phyloP scores from a whole-genome alignment of 2,329 filamentous ascomycete genomes.

The Fusarium buharicum region DNA sequence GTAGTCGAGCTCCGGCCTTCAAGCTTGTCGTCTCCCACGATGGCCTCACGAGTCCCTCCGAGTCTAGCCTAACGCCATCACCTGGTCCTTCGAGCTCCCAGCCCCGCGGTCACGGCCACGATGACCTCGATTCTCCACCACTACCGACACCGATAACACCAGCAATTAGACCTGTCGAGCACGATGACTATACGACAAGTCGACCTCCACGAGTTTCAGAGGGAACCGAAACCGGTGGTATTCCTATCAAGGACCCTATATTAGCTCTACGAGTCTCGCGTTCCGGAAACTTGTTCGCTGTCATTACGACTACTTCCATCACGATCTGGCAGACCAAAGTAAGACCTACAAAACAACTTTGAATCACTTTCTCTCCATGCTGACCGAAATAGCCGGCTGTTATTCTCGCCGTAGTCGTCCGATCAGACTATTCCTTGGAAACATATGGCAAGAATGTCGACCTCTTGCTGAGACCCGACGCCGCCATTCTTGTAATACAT shows the following conservation, averaged over 20 bases:
- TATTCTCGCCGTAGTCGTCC: slow-evolving; percentile 83
- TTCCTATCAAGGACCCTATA: slow-evolving; percentile 71
- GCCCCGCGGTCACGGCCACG: slow-evolving; percentile 43
- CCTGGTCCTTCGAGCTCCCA: slow-evolving; percentile 35
- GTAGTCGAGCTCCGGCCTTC: slow-evolving; percentile 64
- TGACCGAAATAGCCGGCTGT: slow-evolving; percentile 76
- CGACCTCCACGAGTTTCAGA: slow-evolving; percentile 40
- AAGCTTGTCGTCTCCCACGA: slow-evolving; percentile 68
- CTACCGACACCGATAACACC: slow-evolving; percentile 64
- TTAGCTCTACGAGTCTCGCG: slow-evolving; percentile 81
- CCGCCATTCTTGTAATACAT: slow-evolving; percentile 89
- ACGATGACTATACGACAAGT: slow-evolving; percentile 55
- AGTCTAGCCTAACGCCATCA: slow-evolving; percentile 40
- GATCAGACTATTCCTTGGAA: slow-evolving; percentile 80
- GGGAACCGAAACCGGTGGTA: slow-evolving; percentile 45
- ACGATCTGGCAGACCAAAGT: slow-evolving; percentile 98
- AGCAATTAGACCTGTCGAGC: slow-evolving; percentile 68
- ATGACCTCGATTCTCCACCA: slow-evolving; percentile 51
- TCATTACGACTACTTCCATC: slow-evolving; percentile 84
- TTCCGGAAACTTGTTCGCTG: slow-evolving; percentile 84
- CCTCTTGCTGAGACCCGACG: slow-evolving; percentile 88
- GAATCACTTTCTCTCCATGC: not conserved
- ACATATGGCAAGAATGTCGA: slow-evolving; percentile 88
- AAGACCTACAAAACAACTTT: slow-evolving; percentile 45
- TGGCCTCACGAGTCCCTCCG: slow-evolving; percentile 59